Evolutionary conservation across 768 basidiomycete genomes (phyloP), one percentile per base, ranked within the genome.

Genomic region (Collybiopsis luxurians): DNA sequence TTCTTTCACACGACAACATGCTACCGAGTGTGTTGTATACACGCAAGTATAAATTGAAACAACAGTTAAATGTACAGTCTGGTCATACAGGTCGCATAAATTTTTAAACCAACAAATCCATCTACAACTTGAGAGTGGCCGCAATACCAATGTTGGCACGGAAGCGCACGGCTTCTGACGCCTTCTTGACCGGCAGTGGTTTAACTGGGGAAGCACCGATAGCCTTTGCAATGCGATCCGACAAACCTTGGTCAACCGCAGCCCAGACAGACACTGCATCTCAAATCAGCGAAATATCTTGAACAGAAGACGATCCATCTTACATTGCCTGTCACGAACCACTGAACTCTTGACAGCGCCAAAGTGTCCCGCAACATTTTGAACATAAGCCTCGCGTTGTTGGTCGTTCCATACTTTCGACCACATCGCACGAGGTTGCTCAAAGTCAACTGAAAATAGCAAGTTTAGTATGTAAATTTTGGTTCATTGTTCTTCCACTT

Each of bases 381-480:
- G 68, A 55, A 91, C 80, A 51, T 86, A 83, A 62, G 85, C 82
- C 58, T 80, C 76, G 36, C 83, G 76, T 61, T 79, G 78, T 26
- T 74, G 67, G 57, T 89, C 83, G 54, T 76, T 79, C 79, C 86
- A 83, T n/a, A 91, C 89, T 61, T 78, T 82, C 57, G 63, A 66
- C 78, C 84, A 92, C 53, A 92, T 70, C 23, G 77, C 81, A 56
- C 89, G 85, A 12, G 90, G 90, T 68, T 91, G 90, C 74, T 91
- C 90, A 64, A 92, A 92, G 76, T 92, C 90, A 61, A 91, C 88
- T 90, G 55, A 1, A 60, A 3, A 24, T 5, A 3, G 15, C n/a
- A 54, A 4, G 10, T 42, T 17, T 21, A 27, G 43, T 17, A 42
- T 19, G 12, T 4, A 24, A 15, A 12, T 21, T 26, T 40, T 12